These are phyloP conservation scores for Coemansia sp. DNA, from an alignment of 192 early-diverging fungal species.

Conservation along the genomic window DNA sequence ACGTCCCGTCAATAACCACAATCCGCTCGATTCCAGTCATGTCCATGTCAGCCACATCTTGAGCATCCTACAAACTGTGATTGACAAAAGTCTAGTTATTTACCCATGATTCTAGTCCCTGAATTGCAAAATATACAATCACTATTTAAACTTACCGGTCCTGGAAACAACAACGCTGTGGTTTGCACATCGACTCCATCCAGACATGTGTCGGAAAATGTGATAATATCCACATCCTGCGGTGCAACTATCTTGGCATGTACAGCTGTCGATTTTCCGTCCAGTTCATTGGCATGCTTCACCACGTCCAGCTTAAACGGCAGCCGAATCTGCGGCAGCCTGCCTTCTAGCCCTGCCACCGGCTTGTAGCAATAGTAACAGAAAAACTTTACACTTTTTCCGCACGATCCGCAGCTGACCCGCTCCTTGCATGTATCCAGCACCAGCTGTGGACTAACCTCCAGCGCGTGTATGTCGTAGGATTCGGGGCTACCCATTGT, in stretches of 20 bases:
- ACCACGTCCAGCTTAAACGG: constrained; percentile 76
- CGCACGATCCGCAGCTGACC: constrained; percentile 59
- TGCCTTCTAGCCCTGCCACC: constrained; percentile 50
- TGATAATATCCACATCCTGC: constrained; percentile 64
- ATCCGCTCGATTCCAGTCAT: constrained; percentile 66
- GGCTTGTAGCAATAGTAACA: constrained; percentile 70
- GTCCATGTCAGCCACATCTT: constrained; percentile 67
- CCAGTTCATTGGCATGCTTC: constrained; percentile 75
- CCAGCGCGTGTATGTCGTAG: constrained; percentile 41
- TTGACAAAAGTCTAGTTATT: too few species aligned
- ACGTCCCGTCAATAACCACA: constrained; percentile 95
- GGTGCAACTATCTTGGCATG: constrained; percentile 81
- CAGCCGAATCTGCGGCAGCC: constrained; percentile 63
- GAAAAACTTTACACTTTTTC: constrained; percentile 66
- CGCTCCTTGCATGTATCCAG: constrained; percentile 51
- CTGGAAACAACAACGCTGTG: constrained; percentile 81
- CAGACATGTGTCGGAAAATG: constrained; percentile 53
- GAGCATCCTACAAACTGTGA: constrained; percentile 51
- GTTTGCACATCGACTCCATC: constrained; percentile 64
- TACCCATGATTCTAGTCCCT: too few species aligned
- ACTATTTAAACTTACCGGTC: constrained; percentile 41
- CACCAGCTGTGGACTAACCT: constrained; percentile 23
- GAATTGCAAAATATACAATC: too few species aligned
- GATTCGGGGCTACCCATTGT: constrained; percentile 17
- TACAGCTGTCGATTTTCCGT: constrained; percentile 84